phyloP scores from a whole-genome alignment of 352 stramenopile species.

The Synura sp. region DNA sequence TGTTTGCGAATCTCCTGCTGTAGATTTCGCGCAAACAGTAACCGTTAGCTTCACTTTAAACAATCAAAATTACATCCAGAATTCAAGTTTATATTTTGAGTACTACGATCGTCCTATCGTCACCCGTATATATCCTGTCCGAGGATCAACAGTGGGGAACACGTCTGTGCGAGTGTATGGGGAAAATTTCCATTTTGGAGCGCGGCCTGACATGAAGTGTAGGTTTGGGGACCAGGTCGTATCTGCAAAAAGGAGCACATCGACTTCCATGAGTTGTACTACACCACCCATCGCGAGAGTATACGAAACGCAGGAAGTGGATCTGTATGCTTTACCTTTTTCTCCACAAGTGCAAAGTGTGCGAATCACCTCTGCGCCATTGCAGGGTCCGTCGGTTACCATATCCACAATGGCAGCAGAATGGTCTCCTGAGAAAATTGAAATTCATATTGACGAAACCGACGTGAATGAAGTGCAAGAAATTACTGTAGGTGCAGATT shows the following conservation, averaged over 20 bases:
- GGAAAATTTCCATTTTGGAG: not conserved
- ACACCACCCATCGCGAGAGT: not conserved
- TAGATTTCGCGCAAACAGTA: not conserved
- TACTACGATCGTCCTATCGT: not conserved
- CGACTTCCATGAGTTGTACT: not conserved
- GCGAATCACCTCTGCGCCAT: not conserved
- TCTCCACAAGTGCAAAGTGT: not conserved
- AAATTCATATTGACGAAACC: not conserved
- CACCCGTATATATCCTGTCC: not conserved
- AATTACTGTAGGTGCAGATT: not conserved
- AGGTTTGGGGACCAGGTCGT: conserved; percentile 15
- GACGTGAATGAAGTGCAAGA: not conserved
- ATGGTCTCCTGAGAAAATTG: not conserved
- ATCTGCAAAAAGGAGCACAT: not conserved
- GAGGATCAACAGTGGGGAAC: not conserved
- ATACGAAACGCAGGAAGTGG: conserved; percentile 11
- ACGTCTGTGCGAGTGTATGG: not conserved
- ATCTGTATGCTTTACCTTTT: not conserved
- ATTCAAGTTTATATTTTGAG: not conserved
- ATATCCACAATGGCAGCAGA: not conserved
- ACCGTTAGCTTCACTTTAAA: not conserved
- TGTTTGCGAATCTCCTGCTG: not conserved
- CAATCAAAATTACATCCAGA: conserved; percentile 14
- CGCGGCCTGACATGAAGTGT: not conserved
- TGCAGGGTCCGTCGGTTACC: not conserved